Conservation (phyloP, 257 asterid genomes). For the Lycium barbarum region DNA sequence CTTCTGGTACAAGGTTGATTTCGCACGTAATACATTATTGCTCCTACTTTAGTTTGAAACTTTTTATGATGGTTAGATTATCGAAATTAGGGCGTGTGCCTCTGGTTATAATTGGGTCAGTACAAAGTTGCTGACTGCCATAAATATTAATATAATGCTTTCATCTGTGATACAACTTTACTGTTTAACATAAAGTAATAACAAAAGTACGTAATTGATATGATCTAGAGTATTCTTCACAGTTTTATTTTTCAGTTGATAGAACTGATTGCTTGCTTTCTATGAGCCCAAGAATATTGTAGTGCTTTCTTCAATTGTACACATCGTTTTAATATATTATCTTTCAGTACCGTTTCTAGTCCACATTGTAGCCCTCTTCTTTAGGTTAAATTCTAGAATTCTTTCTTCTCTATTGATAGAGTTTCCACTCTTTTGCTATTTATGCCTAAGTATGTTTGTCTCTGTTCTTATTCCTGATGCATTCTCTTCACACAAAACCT, state of each 20-base stretch:
- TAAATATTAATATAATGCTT: background rate
- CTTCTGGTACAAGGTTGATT: constrained; percentile 14
- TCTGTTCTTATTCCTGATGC: background rate
- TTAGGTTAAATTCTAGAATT: background rate
- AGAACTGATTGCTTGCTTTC: background rate
- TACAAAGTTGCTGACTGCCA: background rate
- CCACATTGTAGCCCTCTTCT: background rate
- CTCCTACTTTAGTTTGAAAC: constrained; percentile 14
- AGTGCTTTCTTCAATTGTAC: background rate
- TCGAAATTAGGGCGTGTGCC: background rate
- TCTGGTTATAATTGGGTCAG: background rate
- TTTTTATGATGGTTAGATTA: background rate
- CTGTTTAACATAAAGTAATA: background rate
- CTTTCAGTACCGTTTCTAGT: background rate
- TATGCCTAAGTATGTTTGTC: background rate
- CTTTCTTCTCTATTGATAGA: background rate
- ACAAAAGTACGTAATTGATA: background rate
- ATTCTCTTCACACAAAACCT: constrained; percentile 22
- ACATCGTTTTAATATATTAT: background rate
- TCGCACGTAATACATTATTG: background rate
- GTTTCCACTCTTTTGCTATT: background rate
- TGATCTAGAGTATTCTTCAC: background rate
- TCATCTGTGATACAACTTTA: background rate
- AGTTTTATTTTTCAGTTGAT: background rate
- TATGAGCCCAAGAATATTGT: background rate